phyloP scores from a whole-genome alignment of 2,329 filamentous ascomycete genomes.

The Trichoderma sp. region DNA sequence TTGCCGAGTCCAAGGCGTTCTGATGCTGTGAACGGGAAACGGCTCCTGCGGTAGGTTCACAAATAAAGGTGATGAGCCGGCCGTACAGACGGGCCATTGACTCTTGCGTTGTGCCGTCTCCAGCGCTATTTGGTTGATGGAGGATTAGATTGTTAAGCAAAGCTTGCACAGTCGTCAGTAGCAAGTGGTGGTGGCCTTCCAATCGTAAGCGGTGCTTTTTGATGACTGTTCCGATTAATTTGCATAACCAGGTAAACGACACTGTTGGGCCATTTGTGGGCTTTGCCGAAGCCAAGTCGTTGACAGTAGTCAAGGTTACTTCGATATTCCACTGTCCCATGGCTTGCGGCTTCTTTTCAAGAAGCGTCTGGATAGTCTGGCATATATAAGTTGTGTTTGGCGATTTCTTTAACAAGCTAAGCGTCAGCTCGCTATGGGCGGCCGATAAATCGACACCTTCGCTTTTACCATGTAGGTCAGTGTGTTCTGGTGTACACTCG shows the following conservation, averaged over 20 bases:
- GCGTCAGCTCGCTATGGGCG: constrained; percentile 46
- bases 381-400: constrained; percentile 43
- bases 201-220: constrained; percentile 62
- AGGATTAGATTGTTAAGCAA: constrained; percentile 57
- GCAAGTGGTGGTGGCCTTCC: constrained; percentile 62
- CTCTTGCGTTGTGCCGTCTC: constrained; percentile 37
- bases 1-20: constrained; percentile 58
- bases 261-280: constrained; percentile 36
- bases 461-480: constrained; percentile 34
- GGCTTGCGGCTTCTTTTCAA: constrained; percentile 52
- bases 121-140: constrained; percentile 26
- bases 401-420: constrained; percentile 37
- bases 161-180: constrained; percentile 55
- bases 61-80: constrained; percentile 59
- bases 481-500: constrained; percentile 31
- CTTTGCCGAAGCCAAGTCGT: constrained; percentile 37
- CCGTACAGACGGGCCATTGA: constrained; percentile 54
- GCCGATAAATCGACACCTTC: constrained; percentile 43
- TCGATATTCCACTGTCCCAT: constrained; percentile 64
- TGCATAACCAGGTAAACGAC: constrained; percentile 52
- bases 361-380: constrained; percentile 47
- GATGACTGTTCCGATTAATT: constrained; percentile 58
- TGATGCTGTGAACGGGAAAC: constrained; percentile 51
- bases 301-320: constrained; percentile 50
- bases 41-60: constrained; percentile 59